Base-by-base conservation (phyloP, 2,329 filamentous ascomycete species). In the Aureobasidium zeae region DNA sequence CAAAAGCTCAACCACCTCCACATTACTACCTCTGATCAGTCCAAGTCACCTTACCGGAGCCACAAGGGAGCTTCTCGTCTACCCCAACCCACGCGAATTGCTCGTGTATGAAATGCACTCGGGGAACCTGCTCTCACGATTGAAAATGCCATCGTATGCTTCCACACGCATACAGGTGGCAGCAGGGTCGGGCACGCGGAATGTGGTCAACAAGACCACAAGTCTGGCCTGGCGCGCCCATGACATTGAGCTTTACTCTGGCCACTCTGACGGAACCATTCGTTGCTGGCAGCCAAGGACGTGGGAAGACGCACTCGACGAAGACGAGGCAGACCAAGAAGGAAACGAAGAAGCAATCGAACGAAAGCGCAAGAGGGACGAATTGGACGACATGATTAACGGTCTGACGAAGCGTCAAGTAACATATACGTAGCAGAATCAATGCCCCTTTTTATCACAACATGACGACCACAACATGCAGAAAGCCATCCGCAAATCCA, bases 401-500 rank as follows among this genome's bases (percentile, higher is more conserved):
- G 85, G 81, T 45, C 66, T 95, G 53, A 85, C 86, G 61, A 79
- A 76, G 24, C 76, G 74, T 56, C 77, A 79, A 49, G 74, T 88
- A 39, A 85, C 77, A n/a, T 58, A 54, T 39, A 51, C 47, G n/a
- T 58, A 30, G 4, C 4, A 24, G 15, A 24, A 21, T 15, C 6
- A 12, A 17, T 12, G 31, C 22, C n/a, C 13, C 19, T 12, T 13
- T 10, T 11, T 57, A 74, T 11, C 66, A 68, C 57, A 86, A 70
- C 68, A 93, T 81, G 15, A 80, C 73, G 4, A 95, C 75, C 41
- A 86, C 83, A 30, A 95, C 64, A 61, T 86, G 86, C 19, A 94
- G 63, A 82, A 88, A 98, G 0, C 91, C 91, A 64, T 98, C 91
- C 0, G 86, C 79, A 68, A 95, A 96, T 2, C 86, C 79, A 3